Evolutionary conservation across 2,329 filamentous ascomycete species (phyloP).

Genomic region (Colletotrichum godetiae): DNA sequence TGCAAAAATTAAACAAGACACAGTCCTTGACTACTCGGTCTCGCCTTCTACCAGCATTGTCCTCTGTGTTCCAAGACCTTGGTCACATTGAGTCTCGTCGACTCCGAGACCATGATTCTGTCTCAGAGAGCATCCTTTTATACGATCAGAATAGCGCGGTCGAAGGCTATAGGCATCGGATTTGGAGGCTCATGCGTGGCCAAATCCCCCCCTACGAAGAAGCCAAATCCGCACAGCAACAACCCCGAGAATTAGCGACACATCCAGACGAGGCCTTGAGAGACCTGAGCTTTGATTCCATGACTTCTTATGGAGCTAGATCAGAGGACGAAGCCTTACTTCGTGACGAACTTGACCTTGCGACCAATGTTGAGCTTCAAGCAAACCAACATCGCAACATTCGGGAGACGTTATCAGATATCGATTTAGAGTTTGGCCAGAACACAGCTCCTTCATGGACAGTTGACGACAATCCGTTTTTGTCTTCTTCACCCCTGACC

Average conservation of each 20-base stretch:
- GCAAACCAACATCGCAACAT: background rate
- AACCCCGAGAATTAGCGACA: background rate
- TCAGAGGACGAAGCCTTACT: background rate
- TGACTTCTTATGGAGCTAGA: background rate
- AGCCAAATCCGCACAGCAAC: background rate
- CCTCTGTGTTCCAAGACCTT: background rate
- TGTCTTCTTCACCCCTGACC: background rate
- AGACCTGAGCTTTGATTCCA: background rate
- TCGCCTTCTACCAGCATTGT: background rate
- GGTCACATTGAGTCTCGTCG: background rate
- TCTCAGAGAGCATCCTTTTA: background rate
- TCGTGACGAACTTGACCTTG: background rate
- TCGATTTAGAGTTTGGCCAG: background rate
- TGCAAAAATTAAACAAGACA: background rate
- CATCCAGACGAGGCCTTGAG: background rate
- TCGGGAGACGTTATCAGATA: background rate
- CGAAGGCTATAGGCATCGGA: constrained; percentile 36
- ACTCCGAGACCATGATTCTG: background rate
- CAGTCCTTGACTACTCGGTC: constrained; percentile 5
- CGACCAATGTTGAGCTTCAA: background rate
- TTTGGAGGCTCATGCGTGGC: constrained; percentile 20
- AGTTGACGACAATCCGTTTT: background rate
- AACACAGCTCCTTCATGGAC: background rate
- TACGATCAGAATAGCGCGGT: background rate
- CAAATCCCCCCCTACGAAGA: background rate